These are phyloP conservation scores for Trichoderma atroviride DNA, from an alignment of 2,329 filamentous ascomycete species.

Conservation along the genomic window DNA sequence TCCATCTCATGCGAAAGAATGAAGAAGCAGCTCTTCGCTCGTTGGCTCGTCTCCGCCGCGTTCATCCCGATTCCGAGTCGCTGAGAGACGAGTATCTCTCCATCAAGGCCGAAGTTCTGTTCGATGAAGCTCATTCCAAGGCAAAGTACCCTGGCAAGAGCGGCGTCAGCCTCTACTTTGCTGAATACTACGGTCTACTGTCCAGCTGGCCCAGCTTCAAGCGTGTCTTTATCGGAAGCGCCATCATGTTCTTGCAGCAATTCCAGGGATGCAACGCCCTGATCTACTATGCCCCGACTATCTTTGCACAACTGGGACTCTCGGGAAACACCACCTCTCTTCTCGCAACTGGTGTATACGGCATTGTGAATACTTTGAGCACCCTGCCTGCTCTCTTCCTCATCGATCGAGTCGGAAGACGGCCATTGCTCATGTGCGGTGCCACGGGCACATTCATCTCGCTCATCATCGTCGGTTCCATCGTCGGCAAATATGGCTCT, in stretches of 20 bases:
- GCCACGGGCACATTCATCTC: constrained; percentile 65
- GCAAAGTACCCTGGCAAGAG: constrained; percentile 38
- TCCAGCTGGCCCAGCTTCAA: constrained; percentile 38
- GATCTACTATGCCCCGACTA: constrained; percentile 52
- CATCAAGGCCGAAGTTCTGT: constrained; percentile 44
- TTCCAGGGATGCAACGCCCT: constrained; percentile 52
- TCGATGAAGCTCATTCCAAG: constrained; percentile 37
- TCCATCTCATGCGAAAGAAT: constrained; percentile 37
- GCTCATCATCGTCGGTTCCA: constrained; percentile 55
- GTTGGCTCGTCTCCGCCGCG: constrained; percentile 39
- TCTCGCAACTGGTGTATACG: constrained; percentile 60
- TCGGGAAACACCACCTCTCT: constrained; percentile 48
- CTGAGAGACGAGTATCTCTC: constrained; percentile 40
- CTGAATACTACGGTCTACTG: constrained; percentile 39
- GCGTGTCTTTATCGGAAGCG: constrained; percentile 57
- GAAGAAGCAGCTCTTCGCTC: constrained; percentile 39
- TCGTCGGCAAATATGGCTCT: constrained; percentile 51
- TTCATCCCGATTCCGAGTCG: constrained; percentile 37
- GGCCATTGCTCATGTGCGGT: constrained; percentile 65
- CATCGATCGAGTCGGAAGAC: constrained; percentile 60
- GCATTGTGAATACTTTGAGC: constrained; percentile 56
- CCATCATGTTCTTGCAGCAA: constrained; percentile 59
- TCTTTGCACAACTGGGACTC: constrained; percentile 49
- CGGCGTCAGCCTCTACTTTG: constrained; percentile 37
- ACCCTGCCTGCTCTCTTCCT: constrained; percentile 50